phyloP scores from a whole-genome alignment of 805 yeast genomes.

The Yarrowia bubula region DNA sequence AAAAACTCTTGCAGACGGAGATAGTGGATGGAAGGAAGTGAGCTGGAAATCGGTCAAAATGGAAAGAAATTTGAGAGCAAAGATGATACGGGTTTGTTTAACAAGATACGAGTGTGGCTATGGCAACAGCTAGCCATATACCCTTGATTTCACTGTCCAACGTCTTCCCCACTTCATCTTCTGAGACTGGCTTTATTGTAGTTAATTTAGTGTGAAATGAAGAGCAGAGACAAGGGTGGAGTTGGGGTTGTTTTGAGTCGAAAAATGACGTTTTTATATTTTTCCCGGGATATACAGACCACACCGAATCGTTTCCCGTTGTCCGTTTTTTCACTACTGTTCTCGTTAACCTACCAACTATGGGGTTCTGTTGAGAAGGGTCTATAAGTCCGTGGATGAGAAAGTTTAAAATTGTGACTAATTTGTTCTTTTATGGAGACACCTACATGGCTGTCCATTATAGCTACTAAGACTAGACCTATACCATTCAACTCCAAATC shows the following conservation, averaged over 20 bases:
- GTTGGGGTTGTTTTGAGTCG: not conserved
- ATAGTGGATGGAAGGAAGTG: not conserved
- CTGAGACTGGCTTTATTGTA: too few relatives aligned
- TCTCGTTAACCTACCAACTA: not conserved
- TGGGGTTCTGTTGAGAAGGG: not conserved
- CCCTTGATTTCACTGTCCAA: too few relatives aligned
- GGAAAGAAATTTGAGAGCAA: not conserved
- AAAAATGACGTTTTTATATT: not conserved
- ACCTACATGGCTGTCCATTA: too few relatives aligned
- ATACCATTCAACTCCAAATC: too few relatives aligned
- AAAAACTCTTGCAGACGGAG: conserved; percentile 4
- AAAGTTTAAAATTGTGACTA: not conserved
- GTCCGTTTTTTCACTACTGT: not conserved
- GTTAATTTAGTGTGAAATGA: not conserved
- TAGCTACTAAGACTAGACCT: too few relatives aligned
- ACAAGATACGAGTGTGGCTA: too few relatives aligned
- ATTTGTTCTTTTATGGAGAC: not conserved
- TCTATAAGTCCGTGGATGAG: not conserved
- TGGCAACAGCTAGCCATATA: too few relatives aligned
- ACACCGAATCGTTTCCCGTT: not conserved
- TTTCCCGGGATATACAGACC: not conserved
- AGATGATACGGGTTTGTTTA: not conserved
- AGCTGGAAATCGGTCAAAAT: not conserved
- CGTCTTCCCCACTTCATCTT: not conserved
- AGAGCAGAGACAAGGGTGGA: not conserved